A percentile compares a stretch with the other conserved stretches of the same genome.
Evolutionary conservation across 495 filamentous ascomycete species (phyloP).

Genomic region (Penicillium salamii): DNA sequence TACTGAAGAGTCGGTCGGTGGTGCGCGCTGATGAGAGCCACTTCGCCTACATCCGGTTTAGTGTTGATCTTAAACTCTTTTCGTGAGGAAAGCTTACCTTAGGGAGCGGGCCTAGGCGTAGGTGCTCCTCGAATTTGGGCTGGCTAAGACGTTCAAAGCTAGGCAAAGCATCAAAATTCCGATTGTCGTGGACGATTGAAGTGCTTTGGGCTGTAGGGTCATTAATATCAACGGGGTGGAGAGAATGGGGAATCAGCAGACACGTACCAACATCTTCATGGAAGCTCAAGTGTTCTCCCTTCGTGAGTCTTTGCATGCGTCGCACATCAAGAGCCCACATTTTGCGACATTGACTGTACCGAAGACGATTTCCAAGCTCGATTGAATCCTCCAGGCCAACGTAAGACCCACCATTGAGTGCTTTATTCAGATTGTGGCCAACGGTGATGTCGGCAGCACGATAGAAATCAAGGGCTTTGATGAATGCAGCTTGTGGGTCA

Average conservation of each 20-base stretch:
- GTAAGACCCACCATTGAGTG: slow-evolving; percentile 38
- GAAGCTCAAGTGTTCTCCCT: slow-evolving; percentile 32
- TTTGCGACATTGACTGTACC: slow-evolving; percentile 39
- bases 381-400: slow-evolving; percentile 41
- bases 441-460: slow-evolving; percentile 34
- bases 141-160: slow-evolving; percentile 40
- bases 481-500: slow-evolving; percentile 39
- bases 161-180: slow-evolving; percentile 42
- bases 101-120: slow-evolving; percentile 42
- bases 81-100: slow-evolving; percentile 23
- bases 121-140: slow-evolving; percentile 38
- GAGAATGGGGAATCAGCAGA: not conserved
- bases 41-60: slow-evolving; percentile 24
- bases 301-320: slow-evolving; percentile 40
- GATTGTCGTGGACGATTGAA: slow-evolving; percentile 29
- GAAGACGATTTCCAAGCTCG: slow-evolving; percentile 33
- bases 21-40: slow-evolving; percentile 38
- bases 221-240: slow-evolving; percentile 3
- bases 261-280: slow-evolving; percentile 41
- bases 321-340: slow-evolving; percentile 43
- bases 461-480: slow-evolving; percentile 42
- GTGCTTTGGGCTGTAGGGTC: slow-evolving; percentile 27
- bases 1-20: slow-evolving; percentile 35
- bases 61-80: not conserved
- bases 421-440: slow-evolving; percentile 29